These are phyloP conservation scores for Eremothecium sinecaudum DNA, from an alignment of 1,139 yeast genomes.

Conservation along the genomic window DNA sequence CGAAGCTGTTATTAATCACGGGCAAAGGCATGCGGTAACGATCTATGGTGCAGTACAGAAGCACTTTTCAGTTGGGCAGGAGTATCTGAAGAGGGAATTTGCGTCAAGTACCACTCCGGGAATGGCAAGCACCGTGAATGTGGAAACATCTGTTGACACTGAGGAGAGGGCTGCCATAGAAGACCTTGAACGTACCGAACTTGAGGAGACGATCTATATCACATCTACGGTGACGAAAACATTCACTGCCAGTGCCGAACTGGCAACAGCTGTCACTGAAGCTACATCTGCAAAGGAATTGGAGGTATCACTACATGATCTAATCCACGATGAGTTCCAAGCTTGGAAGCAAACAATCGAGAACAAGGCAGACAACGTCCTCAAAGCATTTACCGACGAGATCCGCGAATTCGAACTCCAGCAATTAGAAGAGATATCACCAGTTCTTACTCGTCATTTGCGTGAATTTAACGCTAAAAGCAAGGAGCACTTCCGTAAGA, in stretches of 20 bases:
- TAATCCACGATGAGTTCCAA: conserved; percentile 15
- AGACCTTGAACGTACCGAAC: no score
- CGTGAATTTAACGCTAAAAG: conserved; percentile 37
- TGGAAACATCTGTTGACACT: background rate
- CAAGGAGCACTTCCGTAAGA: conserved; percentile 37
- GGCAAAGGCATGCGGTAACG: background rate
- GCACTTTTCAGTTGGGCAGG: background rate
- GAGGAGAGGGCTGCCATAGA: no score
- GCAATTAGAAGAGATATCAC: conserved; percentile 33
- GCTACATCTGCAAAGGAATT: conserved; percentile 4
- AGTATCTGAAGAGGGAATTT: background rate
- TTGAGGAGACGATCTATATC: conserved; percentile 1
- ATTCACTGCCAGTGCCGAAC: conserved; percentile 10
- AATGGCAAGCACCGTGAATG: background rate
- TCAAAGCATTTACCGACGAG: conserved; percentile 21
- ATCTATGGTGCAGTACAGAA: background rate
- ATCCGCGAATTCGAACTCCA: conserved; percentile 32
- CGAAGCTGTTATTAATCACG: no score
- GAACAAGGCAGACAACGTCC: conserved; percentile 14
- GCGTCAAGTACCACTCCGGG: background rate
- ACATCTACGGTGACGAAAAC: conserved; percentile 18
- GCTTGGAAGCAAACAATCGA: conserved; percentile 18
- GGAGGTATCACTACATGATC: conserved; percentile 14
- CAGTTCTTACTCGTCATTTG: conserved; percentile 35
- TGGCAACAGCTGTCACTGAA: conserved; percentile 7